Evolutionary conservation across 2,329 filamentous ascomycete species (phyloP), one percentile per base, ranked within the genome.

Genomic region (Aspergillus fumigatiaffinis): DNA sequence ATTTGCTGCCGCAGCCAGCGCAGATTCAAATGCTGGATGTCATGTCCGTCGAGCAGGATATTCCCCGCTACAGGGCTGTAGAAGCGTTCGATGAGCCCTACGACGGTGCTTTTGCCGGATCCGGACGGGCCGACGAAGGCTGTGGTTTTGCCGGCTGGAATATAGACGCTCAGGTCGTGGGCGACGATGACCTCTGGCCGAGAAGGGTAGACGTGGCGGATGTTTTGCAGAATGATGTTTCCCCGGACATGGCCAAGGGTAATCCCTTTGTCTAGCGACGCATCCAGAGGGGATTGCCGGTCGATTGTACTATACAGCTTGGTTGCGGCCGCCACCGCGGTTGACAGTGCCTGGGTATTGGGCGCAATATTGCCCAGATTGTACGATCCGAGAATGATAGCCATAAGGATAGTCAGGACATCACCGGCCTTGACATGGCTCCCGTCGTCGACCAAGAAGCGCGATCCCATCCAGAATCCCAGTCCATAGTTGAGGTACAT

Each of bases 1-100:
- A 96, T 90, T n/a, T 76, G 29, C 84, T 69, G 63, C 80, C 72
- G n/a, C 68, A 73, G 2, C 79, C 81, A 65, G 81, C 81, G 3
- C 84, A 66, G 80, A 66, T 96, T 95, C 53, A 96, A 77, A 0
- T 80, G 85, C 65, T 83, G 83, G 54, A 94, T 85, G 68, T 93
- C 86, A 55, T 86, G 84, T 7, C 88, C 91, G 67, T 96, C 92
- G 3, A 96, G 52, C 1, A 71, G 63, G 3, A 86, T 72, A 0
- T 64, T 65, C 2, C 84, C 84, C 3, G 73, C 70, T 0, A 76
- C 76, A 0, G 83, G 81, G 53, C 85, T 81, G 60, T 88, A 87
- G 32, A 87, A 77, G 41, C 86, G 76, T 41, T 82, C 79, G 1
- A 84, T 68, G 2, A 87, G 72, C 4, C 79, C 80, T 1, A 83